These are phyloP conservation scores for Eucommia ulmoides DNA, from an alignment of 257 asterid genomes.

Conservation along the genomic window DNA sequence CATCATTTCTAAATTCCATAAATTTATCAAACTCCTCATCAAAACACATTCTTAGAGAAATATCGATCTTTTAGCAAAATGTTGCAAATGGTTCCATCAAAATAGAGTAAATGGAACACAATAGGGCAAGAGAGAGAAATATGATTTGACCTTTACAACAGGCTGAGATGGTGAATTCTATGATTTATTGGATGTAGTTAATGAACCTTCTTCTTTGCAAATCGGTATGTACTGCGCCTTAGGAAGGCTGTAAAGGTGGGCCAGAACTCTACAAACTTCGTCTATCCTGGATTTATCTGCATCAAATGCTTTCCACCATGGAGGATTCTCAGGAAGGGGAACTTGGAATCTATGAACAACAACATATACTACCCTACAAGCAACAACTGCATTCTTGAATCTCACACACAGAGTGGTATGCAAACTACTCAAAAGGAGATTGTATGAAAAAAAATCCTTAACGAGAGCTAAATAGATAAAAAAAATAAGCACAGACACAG, in stretches of 20 bases:
- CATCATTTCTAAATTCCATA: too few relatives aligned
- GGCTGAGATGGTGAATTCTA: conserved; percentile 41
- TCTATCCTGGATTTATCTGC: conserved; percentile 88
- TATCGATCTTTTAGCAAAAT: too few relatives aligned
- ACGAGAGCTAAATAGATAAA: neutral
- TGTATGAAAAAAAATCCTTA: neutral
- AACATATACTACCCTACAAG: conserved; percentile 97
- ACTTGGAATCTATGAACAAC: conserved; percentile 86
- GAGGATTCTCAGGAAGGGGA: conserved; percentile 93
- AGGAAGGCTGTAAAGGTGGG: conserved; percentile 75
- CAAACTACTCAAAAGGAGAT: conserved; percentile 38
- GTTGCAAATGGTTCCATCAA: too few relatives aligned
- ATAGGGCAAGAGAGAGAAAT: neutral
- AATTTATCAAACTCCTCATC: too few relatives aligned
- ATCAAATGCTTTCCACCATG: conserved; percentile 99
- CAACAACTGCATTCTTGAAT: conserved; percentile 96
- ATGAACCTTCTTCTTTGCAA: conserved; percentile 79
- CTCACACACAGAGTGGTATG: conserved; percentile 97
- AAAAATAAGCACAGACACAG: too few relatives aligned
- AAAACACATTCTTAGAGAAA: too few relatives aligned
- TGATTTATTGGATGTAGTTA: conserved; percentile 56
- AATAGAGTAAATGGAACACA: too few relatives aligned
- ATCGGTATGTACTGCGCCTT: conserved; percentile 78
- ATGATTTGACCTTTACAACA: conserved; percentile 40
- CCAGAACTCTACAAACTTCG: conserved; percentile 84